A percentile compares a stretch with the other conserved stretches of the same genome.
Conservation (phyloP, 2,329 filamentous ascomycete genomes). For the Colletotrichum euphorbiae region DNA sequence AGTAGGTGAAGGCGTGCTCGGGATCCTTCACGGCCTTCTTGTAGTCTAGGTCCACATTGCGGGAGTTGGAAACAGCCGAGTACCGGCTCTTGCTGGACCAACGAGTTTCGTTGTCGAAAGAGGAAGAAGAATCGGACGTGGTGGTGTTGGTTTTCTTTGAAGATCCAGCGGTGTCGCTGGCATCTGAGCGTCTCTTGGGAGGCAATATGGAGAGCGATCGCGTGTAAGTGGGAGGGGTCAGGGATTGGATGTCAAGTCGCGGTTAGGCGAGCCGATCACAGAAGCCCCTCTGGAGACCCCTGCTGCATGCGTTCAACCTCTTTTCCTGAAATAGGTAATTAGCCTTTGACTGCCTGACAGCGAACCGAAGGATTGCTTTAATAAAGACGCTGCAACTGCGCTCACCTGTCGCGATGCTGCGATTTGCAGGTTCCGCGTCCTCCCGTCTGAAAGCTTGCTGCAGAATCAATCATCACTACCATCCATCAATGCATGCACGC, state of each 20-base stretch:
- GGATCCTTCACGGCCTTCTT: conserved; percentile 43
- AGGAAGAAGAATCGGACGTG: neutral
- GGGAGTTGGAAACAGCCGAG: conserved; percentile 49
- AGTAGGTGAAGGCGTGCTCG: conserved; percentile 45
- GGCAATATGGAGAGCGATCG: neutral
- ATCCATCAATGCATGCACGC: too few species aligned
- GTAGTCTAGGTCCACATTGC: conserved; percentile 48
- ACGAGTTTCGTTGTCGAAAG: neutral
- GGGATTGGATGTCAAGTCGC: neutral
- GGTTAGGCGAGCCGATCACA: too few species aligned
- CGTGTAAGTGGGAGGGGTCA: neutral
- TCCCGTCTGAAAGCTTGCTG: too few species aligned
- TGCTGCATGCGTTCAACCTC: too few species aligned
- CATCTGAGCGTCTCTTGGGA: conserved; percentile 19
- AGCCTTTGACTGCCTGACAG: too few species aligned
- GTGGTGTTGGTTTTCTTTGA: conserved; percentile 22
- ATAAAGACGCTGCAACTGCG: too few species aligned
- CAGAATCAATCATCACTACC: too few species aligned
- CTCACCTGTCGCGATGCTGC: too few species aligned
- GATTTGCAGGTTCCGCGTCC: too few species aligned
- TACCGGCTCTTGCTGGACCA: conserved; percentile 45
- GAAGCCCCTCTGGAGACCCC: too few species aligned
- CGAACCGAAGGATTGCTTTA: too few species aligned
- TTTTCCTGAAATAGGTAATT: too few species aligned
- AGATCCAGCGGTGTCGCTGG: conserved; percentile 4